phyloP scores from a whole-genome alignment of 768 basidiomycete species.

The Tricholoma flavovirens region DNA sequence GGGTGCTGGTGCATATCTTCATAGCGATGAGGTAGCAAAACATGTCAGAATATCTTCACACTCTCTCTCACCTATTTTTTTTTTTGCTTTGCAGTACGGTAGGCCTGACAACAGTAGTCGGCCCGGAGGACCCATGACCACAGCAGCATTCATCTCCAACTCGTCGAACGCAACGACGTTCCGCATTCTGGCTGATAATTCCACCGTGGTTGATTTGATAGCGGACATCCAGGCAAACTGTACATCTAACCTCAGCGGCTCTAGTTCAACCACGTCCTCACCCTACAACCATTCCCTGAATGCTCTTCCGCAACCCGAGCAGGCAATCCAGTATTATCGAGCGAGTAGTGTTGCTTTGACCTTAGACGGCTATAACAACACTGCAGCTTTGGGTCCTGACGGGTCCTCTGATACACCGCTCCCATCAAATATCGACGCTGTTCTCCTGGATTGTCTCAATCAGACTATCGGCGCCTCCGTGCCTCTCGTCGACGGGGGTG shows the following conservation, averaged over 20 bases:
- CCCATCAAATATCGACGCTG: constrained; percentile 44
- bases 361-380: constrained; percentile 64
- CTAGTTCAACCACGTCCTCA: constrained; percentile 17
- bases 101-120: constrained; percentile 36
- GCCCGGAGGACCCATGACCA: constrained; percentile 37
- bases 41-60: background rate
- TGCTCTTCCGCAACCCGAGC: constrained; percentile 39
- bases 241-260: constrained; percentile 17
- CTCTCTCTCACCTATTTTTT: background rate
- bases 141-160: constrained; percentile 36
- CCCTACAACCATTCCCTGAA: constrained; percentile 26
- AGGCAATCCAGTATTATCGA: constrained; percentile 65
- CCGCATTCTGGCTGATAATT: constrained; percentile 40
- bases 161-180: constrained; percentile 29
- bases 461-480: constrained; percentile 52
- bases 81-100: constrained; percentile 39
- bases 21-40: constrained; percentile 33
- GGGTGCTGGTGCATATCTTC: constrained; percentile 16
- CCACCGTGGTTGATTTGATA: constrained; percentile 36
- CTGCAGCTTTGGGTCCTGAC: constrained; percentile 38
- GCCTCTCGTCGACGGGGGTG: constrained; percentile 44
- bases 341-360: constrained; percentile 58
- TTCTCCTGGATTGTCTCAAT: constrained; percentile 54
- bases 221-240: constrained; percentile 35
- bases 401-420: constrained; percentile 44